Evolutionary conservation across 2,329 filamentous ascomycete genomes (phyloP), one percentile per base, ranked within the genome.

Genomic region (Ophiostoma sp.): DNA sequence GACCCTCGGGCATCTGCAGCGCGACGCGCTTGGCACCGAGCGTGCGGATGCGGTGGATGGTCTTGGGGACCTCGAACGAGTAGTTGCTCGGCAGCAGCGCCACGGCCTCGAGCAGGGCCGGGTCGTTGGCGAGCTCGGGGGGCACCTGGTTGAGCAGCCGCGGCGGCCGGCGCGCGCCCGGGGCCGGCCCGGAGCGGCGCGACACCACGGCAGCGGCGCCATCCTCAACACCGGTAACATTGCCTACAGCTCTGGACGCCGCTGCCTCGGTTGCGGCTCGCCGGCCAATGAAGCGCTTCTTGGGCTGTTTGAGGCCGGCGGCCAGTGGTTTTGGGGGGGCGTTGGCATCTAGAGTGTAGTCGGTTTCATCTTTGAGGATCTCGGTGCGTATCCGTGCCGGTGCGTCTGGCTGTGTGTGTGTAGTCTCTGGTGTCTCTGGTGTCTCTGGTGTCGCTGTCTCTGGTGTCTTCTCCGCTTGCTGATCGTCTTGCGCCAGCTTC

Each of bases 31-130:
- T 94, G 1, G 94, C 89, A 10, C 86, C 88, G 10, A 90, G 88
- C 1, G 89, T 90, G 64, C 92, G 90, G 79, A 99, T 94, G 67
- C 94, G 89, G 80, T 98, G 93, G 76, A 99, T 96, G 10, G 95
- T 99, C 82, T 99, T 99, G 78, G 93, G 95, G 70, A 99, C 93
- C 82, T 99, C 95, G 78, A 99, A 99, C 76, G 92, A 94, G 85
- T 99, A 99, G 83, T 99, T 99, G n/a, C 87, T 83, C 0, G 95
- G 95, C 2, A 99, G 87, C 41, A 99, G 86, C 6, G 88, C 85
- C 71, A 98, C 93, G 3, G 95, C 95, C 64, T 89, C 90, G 79
- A 94, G 94, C 76, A 99, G 91, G 67, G 90, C 91, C 67, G 89
- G 83, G 76, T 99, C 90, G 73, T 96, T 86, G 27, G 95, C 84